Conservation (phyloP, 2,329 filamentous ascomycete species). For the Sclerotinia sclerotiorum region DNA sequence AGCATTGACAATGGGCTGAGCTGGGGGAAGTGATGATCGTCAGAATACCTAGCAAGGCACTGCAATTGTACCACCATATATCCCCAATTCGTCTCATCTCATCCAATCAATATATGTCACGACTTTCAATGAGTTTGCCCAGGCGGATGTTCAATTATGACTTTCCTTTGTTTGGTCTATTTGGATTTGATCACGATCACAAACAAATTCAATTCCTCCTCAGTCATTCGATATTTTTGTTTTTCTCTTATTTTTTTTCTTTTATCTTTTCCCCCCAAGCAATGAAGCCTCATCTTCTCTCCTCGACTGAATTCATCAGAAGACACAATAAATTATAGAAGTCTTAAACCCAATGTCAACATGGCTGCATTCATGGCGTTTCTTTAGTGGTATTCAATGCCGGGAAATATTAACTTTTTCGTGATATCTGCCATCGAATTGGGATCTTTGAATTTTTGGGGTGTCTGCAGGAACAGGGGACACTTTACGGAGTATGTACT, state of each 20-base stretch:
- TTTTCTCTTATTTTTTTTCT: neutral
- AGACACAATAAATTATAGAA: neutral
- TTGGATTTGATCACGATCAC: too few species aligned
- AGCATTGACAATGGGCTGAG: conserved; percentile 18
- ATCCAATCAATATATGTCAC: conserved; percentile 13
- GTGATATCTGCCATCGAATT: conserved; percentile 11
- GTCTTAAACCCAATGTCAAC: neutral
- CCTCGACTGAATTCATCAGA: too few species aligned
- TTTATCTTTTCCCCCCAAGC: neutral
- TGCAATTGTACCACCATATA: neutral
- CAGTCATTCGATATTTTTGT: neutral
- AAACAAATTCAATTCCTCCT: neutral
- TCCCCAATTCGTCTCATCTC: neutral
- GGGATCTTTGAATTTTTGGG: neutral
- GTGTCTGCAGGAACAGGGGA: conserved; percentile 19
- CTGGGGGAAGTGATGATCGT: conserved; percentile 8
- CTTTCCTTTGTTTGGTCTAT: neutral
- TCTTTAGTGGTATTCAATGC: conserved; percentile 19
- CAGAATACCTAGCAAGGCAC: conserved; percentile 7
- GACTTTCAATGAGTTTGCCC: neutral
- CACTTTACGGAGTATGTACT: neutral
- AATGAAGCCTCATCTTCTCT: too few species aligned
- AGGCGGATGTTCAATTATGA: neutral
- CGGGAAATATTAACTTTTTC: conserved; percentile 8
- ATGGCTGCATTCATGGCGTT: conserved; percentile 23